Evolutionary conservation across 1,284 basidiomycete genomes (phyloP).

Genomic region (Leccinum griseonigrum): DNA sequence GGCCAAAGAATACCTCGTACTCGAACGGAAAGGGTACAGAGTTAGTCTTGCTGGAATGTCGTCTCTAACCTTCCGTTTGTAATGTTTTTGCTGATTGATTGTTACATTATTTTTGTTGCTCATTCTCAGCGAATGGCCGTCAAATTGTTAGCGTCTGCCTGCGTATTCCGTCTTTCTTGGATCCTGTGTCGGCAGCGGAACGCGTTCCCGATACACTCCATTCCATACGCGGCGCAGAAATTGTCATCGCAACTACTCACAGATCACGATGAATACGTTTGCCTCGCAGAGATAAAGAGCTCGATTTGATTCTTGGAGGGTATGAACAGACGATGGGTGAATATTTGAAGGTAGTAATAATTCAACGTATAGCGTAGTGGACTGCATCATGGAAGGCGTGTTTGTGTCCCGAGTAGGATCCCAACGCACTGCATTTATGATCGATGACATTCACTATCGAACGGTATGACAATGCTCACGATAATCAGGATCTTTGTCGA

Average conservation of each 20-base stretch:
- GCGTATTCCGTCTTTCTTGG: slow-evolving; percentile 7
- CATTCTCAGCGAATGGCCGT: slow-evolving; percentile 2
- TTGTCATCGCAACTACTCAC: slow-evolving; percentile 15
- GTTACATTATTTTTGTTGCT: neutral
- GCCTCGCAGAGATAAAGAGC: neutral
- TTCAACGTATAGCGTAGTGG: slow-evolving; percentile 59
- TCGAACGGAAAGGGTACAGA: slow-evolving; percentile 8
- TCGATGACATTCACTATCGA: neutral
- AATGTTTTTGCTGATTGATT: neutral
- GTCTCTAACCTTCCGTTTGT: neutral
- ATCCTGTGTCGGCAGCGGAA: slow-evolving; percentile 36
- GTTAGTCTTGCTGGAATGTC: slow-evolving; percentile 9
- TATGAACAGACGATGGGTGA: slow-evolving; percentile 82
- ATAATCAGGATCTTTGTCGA: slow-evolving; percentile 68
- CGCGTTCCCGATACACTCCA: slow-evolving; percentile 11
- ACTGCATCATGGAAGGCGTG: slow-evolving; percentile 63
- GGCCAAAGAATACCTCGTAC: slow-evolving; percentile 7
- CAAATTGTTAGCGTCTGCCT: slow-evolving; percentile 10
- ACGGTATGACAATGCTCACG: slow-evolving; percentile 37
- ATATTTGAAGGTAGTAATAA: slow-evolving; percentile 75
- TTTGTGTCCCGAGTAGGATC: slow-evolving; percentile 62
- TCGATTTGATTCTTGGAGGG: slow-evolving; percentile 27
- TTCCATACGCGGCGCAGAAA: slow-evolving; percentile 3
- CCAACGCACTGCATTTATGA: slow-evolving; percentile 57
- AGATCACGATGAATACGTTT: slow-evolving; percentile 15